A percentile compares a stretch with the other conserved stretches of the same genome.
Conservation (phyloP, 495 filamentous ascomycete species). For the Penicillium paxilli region DNA sequence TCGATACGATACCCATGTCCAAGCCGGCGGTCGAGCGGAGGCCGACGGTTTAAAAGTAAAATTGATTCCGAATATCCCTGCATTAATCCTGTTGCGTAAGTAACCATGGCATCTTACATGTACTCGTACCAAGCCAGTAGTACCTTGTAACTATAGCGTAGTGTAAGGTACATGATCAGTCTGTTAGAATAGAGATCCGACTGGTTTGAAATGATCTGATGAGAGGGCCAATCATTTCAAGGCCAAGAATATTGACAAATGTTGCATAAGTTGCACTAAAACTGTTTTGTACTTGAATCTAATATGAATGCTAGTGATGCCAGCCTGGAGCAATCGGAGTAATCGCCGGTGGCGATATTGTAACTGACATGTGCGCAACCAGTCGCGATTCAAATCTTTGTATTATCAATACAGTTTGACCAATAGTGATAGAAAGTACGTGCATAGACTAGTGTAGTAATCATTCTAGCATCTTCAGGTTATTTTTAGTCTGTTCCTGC, state of each 20-base stretch:
- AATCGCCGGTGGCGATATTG: not conserved
- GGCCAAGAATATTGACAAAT: not conserved
- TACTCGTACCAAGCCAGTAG: no score
- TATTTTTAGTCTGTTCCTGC: not conserved
- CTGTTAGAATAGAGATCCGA: no score
- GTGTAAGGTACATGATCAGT: no score
- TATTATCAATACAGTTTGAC: not conserved
- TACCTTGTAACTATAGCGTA: no score
- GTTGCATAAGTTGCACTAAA: no score
- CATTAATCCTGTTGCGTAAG: slow-evolving; percentile 1
- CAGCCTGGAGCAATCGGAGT: not conserved
- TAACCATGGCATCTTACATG: no score
- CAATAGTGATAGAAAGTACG: not conserved
- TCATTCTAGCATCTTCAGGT: not conserved
- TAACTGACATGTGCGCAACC: not conserved
- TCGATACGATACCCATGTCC: slow-evolving; percentile 28
- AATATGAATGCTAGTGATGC: no score
- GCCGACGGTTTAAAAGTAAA: slow-evolving; percentile 7
- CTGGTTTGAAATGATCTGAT: no score
- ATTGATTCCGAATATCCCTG: not conserved
- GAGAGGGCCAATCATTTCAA: no score
- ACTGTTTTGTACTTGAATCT: no score
- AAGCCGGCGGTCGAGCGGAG: slow-evolving; percentile 9
- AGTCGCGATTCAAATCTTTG: not conserved
- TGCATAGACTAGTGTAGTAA: not conserved